Percentiles rank a stretch among this genome's conserved stretches.
Evolutionary conservation across 2,329 filamentous ascomycete genomes (phyloP).

Genomic region (Didymella pinodella): DNA sequence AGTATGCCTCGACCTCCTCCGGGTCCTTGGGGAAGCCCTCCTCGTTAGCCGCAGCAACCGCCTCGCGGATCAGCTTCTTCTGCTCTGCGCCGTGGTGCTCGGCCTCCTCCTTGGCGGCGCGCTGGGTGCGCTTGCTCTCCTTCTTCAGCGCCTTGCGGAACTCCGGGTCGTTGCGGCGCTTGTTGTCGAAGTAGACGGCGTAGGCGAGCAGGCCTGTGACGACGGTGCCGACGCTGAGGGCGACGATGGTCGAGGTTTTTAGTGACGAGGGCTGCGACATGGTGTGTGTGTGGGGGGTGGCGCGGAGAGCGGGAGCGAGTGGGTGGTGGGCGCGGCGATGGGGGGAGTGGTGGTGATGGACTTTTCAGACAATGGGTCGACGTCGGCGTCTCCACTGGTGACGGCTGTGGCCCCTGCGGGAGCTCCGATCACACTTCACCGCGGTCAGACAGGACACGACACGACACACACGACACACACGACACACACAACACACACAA

Average conservation of each 20-base stretch:
- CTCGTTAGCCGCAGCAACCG: conserved; percentile 82
- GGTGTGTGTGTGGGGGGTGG: conserved; percentile 19
- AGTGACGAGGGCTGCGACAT: conserved; percentile 52
- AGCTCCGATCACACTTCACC: conserved; percentile 6
- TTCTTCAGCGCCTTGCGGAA: conserved; percentile 72
- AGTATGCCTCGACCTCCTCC: conserved; percentile 94
- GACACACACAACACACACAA: no score
- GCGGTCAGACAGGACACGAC: neutral
- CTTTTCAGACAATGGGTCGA: neutral
- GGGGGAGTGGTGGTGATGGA: neutral
- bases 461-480: no score
- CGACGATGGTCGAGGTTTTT: conserved; percentile 65
- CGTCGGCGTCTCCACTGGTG: neutral
- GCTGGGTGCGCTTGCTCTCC: conserved; percentile 76
- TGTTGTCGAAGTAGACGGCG: conserved; percentile 72
- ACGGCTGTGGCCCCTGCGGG: neutral
- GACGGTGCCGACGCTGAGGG: conserved; percentile 65
- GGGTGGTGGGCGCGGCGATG: conserved; percentile 1
- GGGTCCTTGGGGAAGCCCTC: conserved; percentile 91
- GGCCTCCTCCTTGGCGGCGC: conserved; percentile 75
- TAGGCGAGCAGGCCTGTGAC: conserved; percentile 68
- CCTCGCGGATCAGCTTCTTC: conserved; percentile 75
- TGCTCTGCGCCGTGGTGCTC: conserved; percentile 71
- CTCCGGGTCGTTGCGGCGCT: conserved; percentile 67
- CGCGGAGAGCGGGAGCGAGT: conserved; percentile 16